Percentiles rank a stretch among this genome's conserved stretches.
Conservation (phyloP, 352 stramenopile species). For the Thraustochytrium sp. region DNA sequence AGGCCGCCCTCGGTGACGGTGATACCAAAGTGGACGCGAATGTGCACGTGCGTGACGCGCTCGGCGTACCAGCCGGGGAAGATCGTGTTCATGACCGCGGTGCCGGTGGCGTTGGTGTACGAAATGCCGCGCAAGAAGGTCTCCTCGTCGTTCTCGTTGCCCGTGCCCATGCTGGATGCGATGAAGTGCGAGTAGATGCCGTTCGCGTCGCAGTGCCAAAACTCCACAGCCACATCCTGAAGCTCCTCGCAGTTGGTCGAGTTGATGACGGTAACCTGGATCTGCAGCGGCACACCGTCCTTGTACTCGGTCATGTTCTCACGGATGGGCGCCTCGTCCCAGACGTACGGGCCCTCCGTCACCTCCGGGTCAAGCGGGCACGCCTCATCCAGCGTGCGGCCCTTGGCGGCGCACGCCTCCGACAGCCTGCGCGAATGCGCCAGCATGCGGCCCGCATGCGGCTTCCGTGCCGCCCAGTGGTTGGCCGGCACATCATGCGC, state of each 20-base stretch:
- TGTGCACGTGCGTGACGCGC: conserved; percentile 3
- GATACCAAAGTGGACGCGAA: background rate
- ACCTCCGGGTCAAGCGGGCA: background rate
- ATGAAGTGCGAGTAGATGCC: conserved; percentile 35
- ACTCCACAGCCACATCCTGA: background rate
- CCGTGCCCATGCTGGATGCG: background rate
- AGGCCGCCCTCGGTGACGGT: background rate
- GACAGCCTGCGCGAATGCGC: background rate
- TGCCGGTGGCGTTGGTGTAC: conserved; percentile 2
- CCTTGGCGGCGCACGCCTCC: background rate
- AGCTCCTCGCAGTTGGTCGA: conserved; percentile 10
- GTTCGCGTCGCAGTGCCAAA: conserved; percentile 30
- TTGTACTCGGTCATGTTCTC: conserved; percentile 19
- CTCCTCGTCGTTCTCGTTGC: background rate
- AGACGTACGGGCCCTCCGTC: background rate
- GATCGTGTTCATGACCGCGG: background rate
- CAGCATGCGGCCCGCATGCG: too few species aligned
- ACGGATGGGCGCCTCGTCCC: background rate
- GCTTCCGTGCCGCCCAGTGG: too few species aligned
- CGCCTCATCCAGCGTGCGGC: background rate
- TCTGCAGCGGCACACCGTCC: background rate
- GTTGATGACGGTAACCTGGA: conserved; percentile 9
- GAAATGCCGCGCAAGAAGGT: conserved; percentile 13
- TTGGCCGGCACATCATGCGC: too few species aligned
- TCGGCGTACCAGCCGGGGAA: conserved; percentile 31